A percentile compares a stretch with the other conserved stretches of the same genome.
phyloP scores from a whole-genome alignment of 176 grass and related monocot genomes.

The Calamus simplicifolius region DNA sequence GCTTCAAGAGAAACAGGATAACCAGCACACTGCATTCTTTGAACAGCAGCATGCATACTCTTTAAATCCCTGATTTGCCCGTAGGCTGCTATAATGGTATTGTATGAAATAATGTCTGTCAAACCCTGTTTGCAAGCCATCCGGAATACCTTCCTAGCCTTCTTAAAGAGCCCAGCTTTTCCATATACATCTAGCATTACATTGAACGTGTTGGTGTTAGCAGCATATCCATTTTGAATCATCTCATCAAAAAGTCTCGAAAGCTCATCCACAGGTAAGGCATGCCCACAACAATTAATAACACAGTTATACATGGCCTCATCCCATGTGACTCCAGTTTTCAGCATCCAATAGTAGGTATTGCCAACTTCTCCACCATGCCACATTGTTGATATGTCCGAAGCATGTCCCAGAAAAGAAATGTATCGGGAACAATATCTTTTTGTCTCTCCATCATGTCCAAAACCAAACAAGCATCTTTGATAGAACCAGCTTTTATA shows the following conservation, averaged over 20 bases:
- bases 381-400: conserved; percentile 66
- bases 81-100: conserved; percentile 81
- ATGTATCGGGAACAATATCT: conserved; percentile 80
- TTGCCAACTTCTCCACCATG: conserved; percentile 58
- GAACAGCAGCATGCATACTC: conserved; percentile 51
- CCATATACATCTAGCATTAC: conserved; percentile 85
- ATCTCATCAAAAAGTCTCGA: conserved; percentile 91
- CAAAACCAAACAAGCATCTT: conserved; percentile 67
- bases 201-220: conserved; percentile 72
- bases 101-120: conserved; percentile 68
- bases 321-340: conserved; percentile 54
- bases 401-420: conserved; percentile 83
- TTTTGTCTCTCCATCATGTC: conserved; percentile 73
- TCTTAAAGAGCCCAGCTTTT: conserved; percentile 59
- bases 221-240: conserved; percentile 40
- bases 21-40: conserved; percentile 63
- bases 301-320: conserved; percentile 91
- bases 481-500: conserved; percentile 43
- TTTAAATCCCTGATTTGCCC: conserved; percentile 48
- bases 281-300: conserved; percentile 84
- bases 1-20: conserved; percentile 70
- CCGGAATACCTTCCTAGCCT: conserved; percentile 61
- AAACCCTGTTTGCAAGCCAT: conserved; percentile 67
- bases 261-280: conserved; percentile 72
- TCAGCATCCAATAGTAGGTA: conserved; percentile 76